Base-by-base conservation (phyloP, 2,329 filamentous ascomycete genomes). In the Hypoxylon sp. region DNA sequence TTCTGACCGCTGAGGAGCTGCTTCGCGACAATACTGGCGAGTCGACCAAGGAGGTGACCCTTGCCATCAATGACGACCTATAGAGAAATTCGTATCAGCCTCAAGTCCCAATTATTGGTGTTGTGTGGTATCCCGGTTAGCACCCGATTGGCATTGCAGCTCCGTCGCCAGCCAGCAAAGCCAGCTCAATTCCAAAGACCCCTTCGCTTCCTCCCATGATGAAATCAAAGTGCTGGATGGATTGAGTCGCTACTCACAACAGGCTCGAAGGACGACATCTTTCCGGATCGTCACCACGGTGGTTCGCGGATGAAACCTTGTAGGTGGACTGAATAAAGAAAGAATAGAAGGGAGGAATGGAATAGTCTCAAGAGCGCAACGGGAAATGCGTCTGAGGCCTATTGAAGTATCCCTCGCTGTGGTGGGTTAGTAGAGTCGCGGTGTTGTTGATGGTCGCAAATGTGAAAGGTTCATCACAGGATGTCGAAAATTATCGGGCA, bases 61-160 rank as follows among this genome's bases (percentile, higher is more conserved):
- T 99, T 99, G 93, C 94, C 96, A 91, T 99, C 96, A 84, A 99
- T 97, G 88, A 98, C 93, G 88, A 98, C 91, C 94, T 97, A 78
- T 74, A 67, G 72, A 62, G 21, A 76, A 62, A 69, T 50, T 68
- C 69, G 50, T 75, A 75, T 79, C 75, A 81, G 83, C 78, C 55
- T 68, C 65, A 47, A 21, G 31, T 54, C 39, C 37, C 42, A 17
- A 31, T 52, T 55, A 61, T 59, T 42, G 35, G 21, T n/a, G 17
- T 56, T 27, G 42, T 62, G 57, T 21, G 50, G 8, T 58, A 54
- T 57, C 32, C n/a, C 15, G 32, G 50, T 44, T 47, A 11, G 17
- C 13, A 35, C 21, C 46, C 31, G 47, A 47, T 63, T 51, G 32
- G 46, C 44, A 50, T 48, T 11, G 32, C 1, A 17, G 7, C 29